phyloP scores from a whole-genome alignment of 2,329 filamentous ascomycete species.

The Pleurostoma richardsiae region DNA sequence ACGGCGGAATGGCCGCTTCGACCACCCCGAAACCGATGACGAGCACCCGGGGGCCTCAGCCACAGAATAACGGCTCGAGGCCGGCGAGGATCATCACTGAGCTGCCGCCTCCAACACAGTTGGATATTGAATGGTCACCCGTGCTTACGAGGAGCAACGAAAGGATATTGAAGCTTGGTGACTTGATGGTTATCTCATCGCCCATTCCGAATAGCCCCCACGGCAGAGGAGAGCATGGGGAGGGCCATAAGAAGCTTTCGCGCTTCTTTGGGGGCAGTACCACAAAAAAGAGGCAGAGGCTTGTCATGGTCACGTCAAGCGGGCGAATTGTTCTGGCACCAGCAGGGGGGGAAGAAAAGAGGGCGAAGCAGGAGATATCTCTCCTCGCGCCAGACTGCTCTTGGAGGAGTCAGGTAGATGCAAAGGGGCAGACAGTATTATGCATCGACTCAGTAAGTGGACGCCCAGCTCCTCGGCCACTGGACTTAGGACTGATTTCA shows the following conservation, averaged over 20 bases:
- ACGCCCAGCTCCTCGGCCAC: slow-evolving; percentile 3
- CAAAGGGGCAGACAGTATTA: slow-evolving; percentile 86
- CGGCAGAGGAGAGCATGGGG: slow-evolving; percentile 59
- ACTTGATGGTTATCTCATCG: slow-evolving; percentile 77
- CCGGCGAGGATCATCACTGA: slow-evolving; percentile 87
- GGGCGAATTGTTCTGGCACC: slow-evolving; percentile 86
- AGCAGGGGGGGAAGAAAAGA: slow-evolving; percentile 91
- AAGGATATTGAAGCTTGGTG: slow-evolving; percentile 88
- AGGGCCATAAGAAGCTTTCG: slow-evolving; percentile 81
- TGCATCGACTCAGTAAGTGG: slow-evolving; percentile 84
- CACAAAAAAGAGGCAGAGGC: slow-evolving; percentile 84
- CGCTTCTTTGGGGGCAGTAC: slow-evolving; percentile 90
- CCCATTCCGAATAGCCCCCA: slow-evolving; percentile 71
- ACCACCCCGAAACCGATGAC: slow-evolving; percentile 18
- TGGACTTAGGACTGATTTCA: background rate
- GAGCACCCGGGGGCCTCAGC: slow-evolving; percentile 23
- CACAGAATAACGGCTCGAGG: slow-evolving; percentile 45
- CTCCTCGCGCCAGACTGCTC: slow-evolving; percentile 68
- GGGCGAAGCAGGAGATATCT: slow-evolving; percentile 88
- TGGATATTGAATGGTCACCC: slow-evolving; percentile 98
- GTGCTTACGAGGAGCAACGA: slow-evolving; percentile 89
- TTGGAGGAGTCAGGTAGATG: slow-evolving; percentile 76
- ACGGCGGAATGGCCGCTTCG: slow-evolving; percentile 39
- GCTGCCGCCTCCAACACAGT: slow-evolving; percentile 88
- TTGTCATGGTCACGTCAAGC: slow-evolving; percentile 93